Conservation (phyloP, 2,329 filamentous ascomycete genomes). For the Colletotrichum sp. region DNA sequence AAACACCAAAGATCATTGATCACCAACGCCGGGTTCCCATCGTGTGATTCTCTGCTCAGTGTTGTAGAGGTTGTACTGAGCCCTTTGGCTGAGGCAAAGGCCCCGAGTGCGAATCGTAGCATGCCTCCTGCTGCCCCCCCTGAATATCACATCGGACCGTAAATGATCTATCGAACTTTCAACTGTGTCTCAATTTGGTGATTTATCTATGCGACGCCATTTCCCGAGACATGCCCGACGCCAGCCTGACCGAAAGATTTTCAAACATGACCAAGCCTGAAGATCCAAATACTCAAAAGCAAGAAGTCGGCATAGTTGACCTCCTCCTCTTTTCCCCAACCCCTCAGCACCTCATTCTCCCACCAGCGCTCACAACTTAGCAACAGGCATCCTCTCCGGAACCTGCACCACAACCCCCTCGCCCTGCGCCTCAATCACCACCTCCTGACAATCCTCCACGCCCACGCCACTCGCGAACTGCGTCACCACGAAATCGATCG, state of each 20-base stretch:
- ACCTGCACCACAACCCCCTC: constrained; percentile 44
- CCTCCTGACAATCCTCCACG: constrained; percentile 88
- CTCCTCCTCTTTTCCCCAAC: background rate
- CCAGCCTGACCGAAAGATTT: background rate
- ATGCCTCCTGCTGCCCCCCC: background rate
- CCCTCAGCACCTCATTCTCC: background rate
- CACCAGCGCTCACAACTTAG: constrained; percentile 7
- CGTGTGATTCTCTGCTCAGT: background rate
- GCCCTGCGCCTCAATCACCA: constrained; percentile 43
- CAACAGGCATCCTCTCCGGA: constrained; percentile 21
- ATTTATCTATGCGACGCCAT: background rate
- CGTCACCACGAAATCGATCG: constrained; percentile 86
- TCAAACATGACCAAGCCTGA: background rate
- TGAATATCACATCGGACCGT: background rate
- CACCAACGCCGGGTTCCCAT: background rate
- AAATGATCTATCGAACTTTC: background rate
- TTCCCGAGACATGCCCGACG: background rate
- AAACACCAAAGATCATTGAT: constrained; percentile 10
- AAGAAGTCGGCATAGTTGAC: background rate
- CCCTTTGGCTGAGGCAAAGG: no score
- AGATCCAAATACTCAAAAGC: background rate
- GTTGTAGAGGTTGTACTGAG: no score
- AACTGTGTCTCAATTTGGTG: background rate
- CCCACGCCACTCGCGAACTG: constrained; percentile 87
- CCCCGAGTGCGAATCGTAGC: no score